Evolutionary conservation across 345 rosid species (phyloP), one percentile per base, ranked within the genome.

Genomic region (Salix suchowensis): DNA sequence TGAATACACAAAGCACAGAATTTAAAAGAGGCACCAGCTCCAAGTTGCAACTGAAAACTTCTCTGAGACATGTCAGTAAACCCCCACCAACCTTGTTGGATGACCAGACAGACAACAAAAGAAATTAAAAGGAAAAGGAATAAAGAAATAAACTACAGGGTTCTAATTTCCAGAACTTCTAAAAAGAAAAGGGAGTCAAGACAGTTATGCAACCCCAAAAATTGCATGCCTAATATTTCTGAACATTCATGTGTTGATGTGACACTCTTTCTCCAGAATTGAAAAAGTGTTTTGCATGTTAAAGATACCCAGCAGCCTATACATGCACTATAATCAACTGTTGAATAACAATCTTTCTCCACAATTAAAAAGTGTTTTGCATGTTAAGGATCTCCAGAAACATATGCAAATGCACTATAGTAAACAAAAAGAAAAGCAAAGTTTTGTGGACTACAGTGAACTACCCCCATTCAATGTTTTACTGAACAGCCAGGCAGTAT

Each of bases 401-500:
- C 23, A 1, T 55, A 55, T 55, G 26, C 21, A 16, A 21, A 42
- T 10, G 34, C 30, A 50, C n/a, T 37, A 50, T 14, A 18, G 24
- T 2, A 3, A 23, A 24, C 24, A 73, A 13, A 69, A 55, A 40
- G 39, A 30, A 50, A 24, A 65, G 37, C 52, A 70, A 66, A 70
- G 23, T 26, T 66, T 24, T 39, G 70, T 46, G 69, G 36, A 75
- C 73, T 80, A 81, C 71, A 67, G 64, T 65, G 73, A 67, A 76
- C 67, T 79, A 82, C 86, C 74, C 87, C 80, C 76, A 70, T 73
- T 73, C 62, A 79, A 77, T 72, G 81, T 19, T 64, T 78, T 76
- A 79, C 76, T 60, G 79, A 74, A 76, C 72, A 78, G 80, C 73
- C 83, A 77, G 77, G 81, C 77, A 65, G 78, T 67, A 78, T 72